Base-by-base conservation (phyloP, 495 filamentous ascomycete species). In the Penicillium parvum region DNA sequence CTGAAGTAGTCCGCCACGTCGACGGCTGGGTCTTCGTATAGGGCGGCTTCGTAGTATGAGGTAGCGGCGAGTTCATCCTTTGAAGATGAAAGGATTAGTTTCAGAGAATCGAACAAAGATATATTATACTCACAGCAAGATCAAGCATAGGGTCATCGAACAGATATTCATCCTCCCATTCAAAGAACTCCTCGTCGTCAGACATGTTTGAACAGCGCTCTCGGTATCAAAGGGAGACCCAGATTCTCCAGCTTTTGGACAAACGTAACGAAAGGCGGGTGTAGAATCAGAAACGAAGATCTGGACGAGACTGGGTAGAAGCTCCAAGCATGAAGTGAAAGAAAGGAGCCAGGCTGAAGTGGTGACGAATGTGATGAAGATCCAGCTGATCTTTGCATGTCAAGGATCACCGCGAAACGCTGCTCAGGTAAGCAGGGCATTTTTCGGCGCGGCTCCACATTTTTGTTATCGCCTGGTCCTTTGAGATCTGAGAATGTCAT, bases 31-130 rank as follows among this genome's bases (percentile, higher is more conserved):
- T 76, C 67, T 23, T 71, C 65, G 16, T 58, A 60, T 27, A 64
- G 51, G 9, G 63, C 52, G 25, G 68, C 61, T 41, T 73, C 73
- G 50, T 68, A 66, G 21, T 67, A 57, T 38, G 69, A 52, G 37
- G 61, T 58, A 50, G 58, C 64, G 37, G 71, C 72, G 32, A 77
- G 61, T 42, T 76, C 72, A 36, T 77, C 73, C 74, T 77, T 26
- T 30, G 38, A 3, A 10, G 18, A 32, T 7, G n/a, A 27, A 10
- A 6, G n/a, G n/a, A n/a, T n/a, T n/a, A n/a, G n/a, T n/a, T n/a
- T n/a, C n/a, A n/a, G n/a, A n/a, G n/a, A n/a, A 18, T 32, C 9
- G n/a, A 12, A 5, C 14, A 14, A 9, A 22, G 4, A 21, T 14
- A 5, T 9, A 2, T 7, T 39, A n/a, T 10, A 62, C 69, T 57